Evolutionary conservation across 495 filamentous ascomycete genomes (phyloP).

Genomic region (Podospora pseudoanserina): DNA sequence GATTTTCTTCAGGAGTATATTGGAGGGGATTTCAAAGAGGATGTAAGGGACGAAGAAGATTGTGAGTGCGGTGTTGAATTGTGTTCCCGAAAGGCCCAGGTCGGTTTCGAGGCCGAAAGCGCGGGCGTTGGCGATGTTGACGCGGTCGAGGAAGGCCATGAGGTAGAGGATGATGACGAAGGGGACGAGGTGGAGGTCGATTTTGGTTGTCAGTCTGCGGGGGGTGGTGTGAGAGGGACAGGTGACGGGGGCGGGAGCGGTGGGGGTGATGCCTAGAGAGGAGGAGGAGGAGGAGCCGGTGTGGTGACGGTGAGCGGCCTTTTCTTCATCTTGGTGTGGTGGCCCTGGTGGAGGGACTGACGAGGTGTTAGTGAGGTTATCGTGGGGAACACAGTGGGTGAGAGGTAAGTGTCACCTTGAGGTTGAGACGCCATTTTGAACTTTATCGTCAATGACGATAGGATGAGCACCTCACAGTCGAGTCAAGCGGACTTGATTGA

Average conservation of each 20-base stretch:
- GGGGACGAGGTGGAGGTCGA: conserved; percentile 78
- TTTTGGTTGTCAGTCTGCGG: conserved; percentile 65
- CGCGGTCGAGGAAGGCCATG: conserved; percentile 82
- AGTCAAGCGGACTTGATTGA: too few relatives aligned
- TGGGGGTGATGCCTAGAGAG: conserved; percentile 4
- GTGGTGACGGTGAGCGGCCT: neutral
- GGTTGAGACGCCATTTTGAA: neutral
- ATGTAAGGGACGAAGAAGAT: conserved; percentile 96
- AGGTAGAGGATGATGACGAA: conserved; percentile 80
- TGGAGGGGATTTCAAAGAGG: conserved; percentile 83
- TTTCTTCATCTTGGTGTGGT: neutral
- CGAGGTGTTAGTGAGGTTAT: neutral
- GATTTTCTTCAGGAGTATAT: conserved; percentile 77
- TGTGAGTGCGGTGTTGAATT: conserved; percentile 75
- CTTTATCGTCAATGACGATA: neutral
- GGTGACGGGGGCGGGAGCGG: conserved; percentile 6
- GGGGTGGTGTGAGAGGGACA: conserved; percentile 46
- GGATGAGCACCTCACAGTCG: too few relatives aligned
- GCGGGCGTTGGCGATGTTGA: conserved; percentile 66
- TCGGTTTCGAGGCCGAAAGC: conserved; percentile 62
- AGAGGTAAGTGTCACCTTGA: neutral
- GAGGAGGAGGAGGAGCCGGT: neutral
- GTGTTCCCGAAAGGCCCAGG: conserved; percentile 50
- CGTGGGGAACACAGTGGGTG: too few relatives aligned
- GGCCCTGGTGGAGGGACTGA: neutral